Base-by-base conservation (phyloP, 768 basidiomycete genomes). In the Lactarius akahatsu region DNA sequence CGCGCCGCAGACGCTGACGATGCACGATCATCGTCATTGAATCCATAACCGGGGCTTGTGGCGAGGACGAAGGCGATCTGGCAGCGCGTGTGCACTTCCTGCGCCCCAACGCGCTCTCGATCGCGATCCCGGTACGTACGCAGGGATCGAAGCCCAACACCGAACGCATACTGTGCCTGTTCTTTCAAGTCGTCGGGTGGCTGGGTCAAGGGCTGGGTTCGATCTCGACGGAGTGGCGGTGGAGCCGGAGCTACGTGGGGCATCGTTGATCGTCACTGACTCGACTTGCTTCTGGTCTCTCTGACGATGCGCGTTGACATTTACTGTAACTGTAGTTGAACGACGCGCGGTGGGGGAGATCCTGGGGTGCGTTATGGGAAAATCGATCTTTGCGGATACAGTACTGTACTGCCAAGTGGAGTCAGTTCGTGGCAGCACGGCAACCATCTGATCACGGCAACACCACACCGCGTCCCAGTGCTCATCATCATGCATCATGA, bases 221-320 rank as follows among this genome's bases (percentile, higher is more conserved):
- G 47, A 50, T 50, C 23, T 50, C n/a, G 47, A 50, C 47, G 23
- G 47, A 23, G 47, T 50, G 47, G 47, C 47, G 47, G 47, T 50
- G 47, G 47, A 23, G 23, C 23, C 4, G 10, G 23, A 6, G 47
- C 10, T 23, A 20, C 47, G 23, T 50, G 23, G n/a, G 11, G n/a
- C 23, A 6, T 50, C n/a, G 18, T 50, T 23, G 47, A 26, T 26
- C 47, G 47, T 50, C 47, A 26, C n/a, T 5, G 2, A 23, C 47
- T 11, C n/a, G 11, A 50, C 23, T 47, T 3, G 47, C 47, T 26
- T 50, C 23, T 50, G 47, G 23, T 47, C n/a, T 3, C n/a, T 47
- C 23, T 47, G 45, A n/a, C 47, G 50, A 52, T 52, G 50, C 6
- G 50, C 50, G 13, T 52, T 52, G 50, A 52, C 50, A 26, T 52